Evolutionary conservation across 2,329 filamentous ascomycete genomes (phyloP).

Genomic region (Diaporthe caulivora): DNA sequence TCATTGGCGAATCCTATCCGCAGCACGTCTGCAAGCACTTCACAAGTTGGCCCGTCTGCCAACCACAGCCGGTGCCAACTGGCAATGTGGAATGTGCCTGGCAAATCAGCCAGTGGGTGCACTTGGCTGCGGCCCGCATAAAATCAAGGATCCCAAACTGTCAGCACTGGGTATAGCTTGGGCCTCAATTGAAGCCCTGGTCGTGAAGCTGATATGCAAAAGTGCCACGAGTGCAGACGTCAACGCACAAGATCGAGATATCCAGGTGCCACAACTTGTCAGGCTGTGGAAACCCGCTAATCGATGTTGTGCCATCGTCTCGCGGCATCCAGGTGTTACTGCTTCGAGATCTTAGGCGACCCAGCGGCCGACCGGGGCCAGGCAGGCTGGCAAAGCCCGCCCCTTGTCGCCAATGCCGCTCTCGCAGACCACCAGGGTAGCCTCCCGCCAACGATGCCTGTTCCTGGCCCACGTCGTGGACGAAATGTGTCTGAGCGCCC

Average conservation of each 20-base stretch:
- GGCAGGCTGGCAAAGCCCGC: constrained; percentile 24
- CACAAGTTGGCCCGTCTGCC: constrained; percentile 28
- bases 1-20: constrained; percentile 36
- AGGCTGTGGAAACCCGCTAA: constrained; percentile 28
- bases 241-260: constrained; percentile 12
- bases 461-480: constrained; percentile 23
- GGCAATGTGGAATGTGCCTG: constrained; percentile 35
- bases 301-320: constrained; percentile 33
- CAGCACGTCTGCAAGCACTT: constrained; percentile 37
- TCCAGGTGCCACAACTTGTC: constrained; percentile 21
- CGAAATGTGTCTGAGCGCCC: constrained; percentile 17
- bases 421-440: constrained; percentile 27
- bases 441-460: constrained; percentile 25
- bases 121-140: constrained; percentile 29
- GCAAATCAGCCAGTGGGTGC: constrained; percentile 32
- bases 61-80: constrained; percentile 34
- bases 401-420: constrained; percentile 37
- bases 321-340: constrained; percentile 16
- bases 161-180: constrained; percentile 13
- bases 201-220: not conserved
- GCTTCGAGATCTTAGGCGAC: constrained; percentile 18
- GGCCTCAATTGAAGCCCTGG: constrained; percentile 22
- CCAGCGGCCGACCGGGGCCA: constrained; percentile 24
- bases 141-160: not conserved
- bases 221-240: not conserved